These are phyloP conservation scores for Podila verticillata DNA, from an alignment of 192 early-diverging fungal species.

Conservation along the genomic window DNA sequence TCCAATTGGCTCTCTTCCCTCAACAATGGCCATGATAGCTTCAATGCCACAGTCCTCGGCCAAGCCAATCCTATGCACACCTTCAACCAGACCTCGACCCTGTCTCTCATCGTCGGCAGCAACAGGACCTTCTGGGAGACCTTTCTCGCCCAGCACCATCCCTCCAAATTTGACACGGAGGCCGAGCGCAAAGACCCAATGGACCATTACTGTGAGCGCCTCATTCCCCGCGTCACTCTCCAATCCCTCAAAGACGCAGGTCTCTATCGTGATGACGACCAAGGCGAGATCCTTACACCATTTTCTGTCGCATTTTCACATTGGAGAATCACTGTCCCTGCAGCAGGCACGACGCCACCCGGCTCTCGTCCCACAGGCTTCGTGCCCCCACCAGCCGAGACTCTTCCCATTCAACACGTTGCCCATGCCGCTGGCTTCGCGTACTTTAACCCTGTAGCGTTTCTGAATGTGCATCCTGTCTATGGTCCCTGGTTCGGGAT, in stretches of 20 bases:
- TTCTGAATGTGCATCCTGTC: conserved; percentile 43
- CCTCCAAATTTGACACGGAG: conserved; percentile 22
- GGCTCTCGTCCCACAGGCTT: conserved; percentile 47
- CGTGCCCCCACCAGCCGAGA: conserved; percentile 24
- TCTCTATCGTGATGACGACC: conserved; percentile 27
- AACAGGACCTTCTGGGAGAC: conserved; percentile 39
- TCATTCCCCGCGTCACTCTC: conserved; percentile 35
- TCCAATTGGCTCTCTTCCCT: neutral
- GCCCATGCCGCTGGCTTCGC: conserved; percentile 48
- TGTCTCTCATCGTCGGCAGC: conserved; percentile 42
- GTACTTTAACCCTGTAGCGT: conserved; percentile 39
- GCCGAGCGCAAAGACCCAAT: conserved; percentile 42
- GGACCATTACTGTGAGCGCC: conserved; percentile 48
- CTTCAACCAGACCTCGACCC: conserved; percentile 44
- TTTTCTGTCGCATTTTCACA: conserved; percentile 49
- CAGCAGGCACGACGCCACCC: conserved; percentile 35
- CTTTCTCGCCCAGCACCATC: conserved; percentile 41
- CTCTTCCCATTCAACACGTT: conserved; percentile 38
- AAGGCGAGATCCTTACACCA: conserved; percentile 14
- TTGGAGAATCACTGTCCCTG: conserved; percentile 33
- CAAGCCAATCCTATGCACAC: conserved; percentile 41
- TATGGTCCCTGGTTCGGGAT: conserved; percentile 51
- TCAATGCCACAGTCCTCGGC: conserved; percentile 34
- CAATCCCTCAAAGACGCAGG: conserved; percentile 37
- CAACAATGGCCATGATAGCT: conserved; percentile 6